These are phyloP conservation scores for Aleurites moluccanus DNA, from an alignment of 441 rosid species.

Conservation along the genomic window DNA sequence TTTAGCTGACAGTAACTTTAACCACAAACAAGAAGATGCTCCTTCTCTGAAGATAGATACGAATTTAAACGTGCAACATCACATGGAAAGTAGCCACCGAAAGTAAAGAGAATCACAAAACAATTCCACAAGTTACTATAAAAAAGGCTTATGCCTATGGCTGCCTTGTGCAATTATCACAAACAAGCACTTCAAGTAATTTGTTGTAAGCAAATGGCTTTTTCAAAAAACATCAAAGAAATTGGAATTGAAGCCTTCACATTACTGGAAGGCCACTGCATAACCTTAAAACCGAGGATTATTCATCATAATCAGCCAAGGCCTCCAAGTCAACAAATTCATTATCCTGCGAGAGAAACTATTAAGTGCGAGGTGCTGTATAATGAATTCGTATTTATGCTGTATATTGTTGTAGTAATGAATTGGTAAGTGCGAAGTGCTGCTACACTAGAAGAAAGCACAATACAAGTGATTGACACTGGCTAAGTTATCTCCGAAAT, in stretches of 20 bases:
- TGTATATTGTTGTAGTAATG: too few species aligned
- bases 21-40: not conserved
- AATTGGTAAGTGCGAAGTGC: too few species aligned
- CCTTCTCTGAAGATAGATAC: not conserved
- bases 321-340: not conserved
- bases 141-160: not conserved
- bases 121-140: not conserved
- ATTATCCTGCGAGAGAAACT: not conserved
- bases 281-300: not conserved
- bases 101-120: not conserved
- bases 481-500: too few species aligned
- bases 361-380: too few species aligned
- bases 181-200: too few species aligned
- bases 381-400: too few species aligned
- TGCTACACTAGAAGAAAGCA: too few species aligned
- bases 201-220: not conserved
- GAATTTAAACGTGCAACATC: not conserved
- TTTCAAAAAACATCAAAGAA: not conserved
- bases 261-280: not conserved
- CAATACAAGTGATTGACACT: too few species aligned
- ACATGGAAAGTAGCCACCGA: not conserved
- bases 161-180: too few species aligned
- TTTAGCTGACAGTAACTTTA: not conserved
- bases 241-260: constrained; percentile 3
- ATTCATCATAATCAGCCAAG: not conserved